Conservation (phyloP, 2,329 filamentous ascomycete species). For the Nemania sp. region DNA sequence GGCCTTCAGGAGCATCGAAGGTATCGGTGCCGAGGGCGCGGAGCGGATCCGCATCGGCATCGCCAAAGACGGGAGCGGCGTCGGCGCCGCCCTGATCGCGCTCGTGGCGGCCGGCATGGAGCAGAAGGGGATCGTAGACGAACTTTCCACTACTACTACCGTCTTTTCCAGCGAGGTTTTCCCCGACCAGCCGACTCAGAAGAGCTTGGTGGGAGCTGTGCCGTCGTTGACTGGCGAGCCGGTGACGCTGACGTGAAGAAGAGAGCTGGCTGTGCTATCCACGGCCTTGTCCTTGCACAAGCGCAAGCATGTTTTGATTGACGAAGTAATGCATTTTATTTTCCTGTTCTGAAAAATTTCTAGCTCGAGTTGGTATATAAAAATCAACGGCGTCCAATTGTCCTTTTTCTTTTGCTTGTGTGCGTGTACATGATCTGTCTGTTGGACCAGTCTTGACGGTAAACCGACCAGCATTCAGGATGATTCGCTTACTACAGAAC, state of each 20-base stretch:
- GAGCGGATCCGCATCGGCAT: conserved; percentile 91
- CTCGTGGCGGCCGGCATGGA: conserved; percentile 77
- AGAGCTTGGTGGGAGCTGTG: conserved; percentile 32
- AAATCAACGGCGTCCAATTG: too few relatives aligned
- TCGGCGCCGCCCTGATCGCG: conserved; percentile 94
- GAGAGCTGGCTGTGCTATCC: background rate
- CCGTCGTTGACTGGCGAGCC: conserved; percentile 31
- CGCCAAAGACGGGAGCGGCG: conserved; percentile 93
- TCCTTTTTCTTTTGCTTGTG: too few relatives aligned
- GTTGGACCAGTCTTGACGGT: too few relatives aligned
- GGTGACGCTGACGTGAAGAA: conserved; percentile 25
- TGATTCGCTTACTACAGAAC: too few relatives aligned
- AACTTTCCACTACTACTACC: too few relatives aligned
- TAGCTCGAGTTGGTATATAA: too few relatives aligned
- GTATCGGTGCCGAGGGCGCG: conserved; percentile 78
- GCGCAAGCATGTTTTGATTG: conserved; percentile 12
- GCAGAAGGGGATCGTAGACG: conserved; percentile 48
- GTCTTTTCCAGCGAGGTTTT: too few relatives aligned
- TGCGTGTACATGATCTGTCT: too few relatives aligned
- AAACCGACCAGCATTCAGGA: too few relatives aligned
- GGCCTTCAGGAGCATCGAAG: conserved; percentile 74
- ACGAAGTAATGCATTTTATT: conserved; percentile 5
- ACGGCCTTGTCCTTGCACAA: background rate
- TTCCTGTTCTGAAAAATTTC: too few relatives aligned
- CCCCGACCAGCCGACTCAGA: conserved; percentile 45